phyloP scores from a whole-genome alignment of 495 filamentous ascomycete species.

The Pyrenula massariospora region DNA sequence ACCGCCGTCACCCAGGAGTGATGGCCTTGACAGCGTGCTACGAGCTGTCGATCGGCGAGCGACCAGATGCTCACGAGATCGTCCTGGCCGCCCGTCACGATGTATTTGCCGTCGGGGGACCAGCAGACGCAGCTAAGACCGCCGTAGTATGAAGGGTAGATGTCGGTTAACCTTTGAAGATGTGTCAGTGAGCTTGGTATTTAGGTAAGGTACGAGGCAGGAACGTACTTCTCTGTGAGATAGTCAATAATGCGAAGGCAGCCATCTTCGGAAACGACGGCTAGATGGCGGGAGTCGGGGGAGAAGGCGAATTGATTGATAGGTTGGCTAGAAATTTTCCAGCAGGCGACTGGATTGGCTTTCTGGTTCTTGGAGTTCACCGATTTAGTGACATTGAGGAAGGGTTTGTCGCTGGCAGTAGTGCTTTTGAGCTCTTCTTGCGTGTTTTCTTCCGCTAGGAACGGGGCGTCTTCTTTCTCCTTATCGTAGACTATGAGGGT shows the following conservation, averaged over 20 bases:
- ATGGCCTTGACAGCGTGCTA: conserved; percentile 89
- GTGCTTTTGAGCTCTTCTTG: conserved; percentile 27
- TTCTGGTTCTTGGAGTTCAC: conserved; percentile 89
- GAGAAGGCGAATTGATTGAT: conserved; percentile 87
- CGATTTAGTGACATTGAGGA: conserved; percentile 64
- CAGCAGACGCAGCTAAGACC: conserved; percentile 87
- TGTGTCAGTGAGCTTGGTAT: conserved; percentile 6
- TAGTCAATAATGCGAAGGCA: conserved; percentile 84
- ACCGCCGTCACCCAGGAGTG: conserved; percentile 91
- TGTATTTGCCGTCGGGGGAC: conserved; percentile 95
- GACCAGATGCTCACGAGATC: conserved; percentile 94
- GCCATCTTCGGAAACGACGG: conserved; percentile 86
- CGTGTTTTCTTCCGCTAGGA: conserved; percentile 40
- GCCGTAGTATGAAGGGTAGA: conserved; percentile 87
- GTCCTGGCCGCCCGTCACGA: conserved; percentile 90
- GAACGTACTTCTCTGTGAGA: conserved; percentile 70
- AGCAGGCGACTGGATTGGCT: conserved; percentile 78
- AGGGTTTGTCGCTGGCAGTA: conserved; percentile 28
- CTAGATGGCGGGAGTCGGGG: conserved; percentile 75
- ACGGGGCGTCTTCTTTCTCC: conserved; percentile 88
- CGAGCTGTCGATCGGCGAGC: conserved; percentile 66
- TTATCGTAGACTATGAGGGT: conserved; percentile 95
- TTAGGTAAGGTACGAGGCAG: not conserved
- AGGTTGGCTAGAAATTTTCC: conserved; percentile 80
- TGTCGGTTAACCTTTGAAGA: conserved; percentile 65